These are phyloP conservation scores for Sporothrix pallida DNA, from an alignment of 2,329 filamentous ascomycete species.

Conservation along the genomic window DNA sequence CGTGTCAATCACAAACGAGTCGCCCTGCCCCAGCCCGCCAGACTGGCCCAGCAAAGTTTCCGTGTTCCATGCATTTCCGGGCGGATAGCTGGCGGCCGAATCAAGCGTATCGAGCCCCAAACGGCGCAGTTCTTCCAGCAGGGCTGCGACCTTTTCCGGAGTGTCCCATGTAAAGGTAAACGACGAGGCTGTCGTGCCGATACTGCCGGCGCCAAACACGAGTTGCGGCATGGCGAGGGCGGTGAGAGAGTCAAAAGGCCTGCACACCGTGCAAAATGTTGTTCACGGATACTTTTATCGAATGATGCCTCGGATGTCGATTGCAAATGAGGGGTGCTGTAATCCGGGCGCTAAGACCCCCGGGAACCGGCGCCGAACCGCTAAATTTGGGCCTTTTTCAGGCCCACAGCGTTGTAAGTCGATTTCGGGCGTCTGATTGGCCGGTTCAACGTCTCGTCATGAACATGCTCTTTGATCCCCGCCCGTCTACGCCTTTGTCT, in stretches of 20 bases:
- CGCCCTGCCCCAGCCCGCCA: constrained; percentile 21
- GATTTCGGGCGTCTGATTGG: background rate
- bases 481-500: too few relatives aligned
- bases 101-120: constrained; percentile 39
- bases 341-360: background rate
- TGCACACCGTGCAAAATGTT: background rate
- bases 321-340: background rate
- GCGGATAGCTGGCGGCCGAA: constrained; percentile 39
- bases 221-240: constrained; percentile 30
- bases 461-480: background rate
- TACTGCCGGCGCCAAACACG: constrained; percentile 39
- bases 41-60: constrained; percentile 38
- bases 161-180: constrained; percentile 39
- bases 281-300: background rate
- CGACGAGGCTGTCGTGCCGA: constrained; percentile 36
- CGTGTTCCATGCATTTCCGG: constrained; percentile 37
- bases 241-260: too few relatives aligned
- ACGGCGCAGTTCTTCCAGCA: constrained; percentile 35
- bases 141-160: constrained; percentile 37
- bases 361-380: background rate
- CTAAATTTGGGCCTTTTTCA: background rate
- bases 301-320: constrained; percentile 11
- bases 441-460: background rate
- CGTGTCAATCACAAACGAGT: constrained; percentile 37
- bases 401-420: background rate